A percentile compares a stretch with the other conserved stretches of the same genome.
These are phyloP conservation scores for Camellia lanceoleosa DNA, from an alignment of 148 eudicot genomes.

Conservation along the genomic window DNA sequence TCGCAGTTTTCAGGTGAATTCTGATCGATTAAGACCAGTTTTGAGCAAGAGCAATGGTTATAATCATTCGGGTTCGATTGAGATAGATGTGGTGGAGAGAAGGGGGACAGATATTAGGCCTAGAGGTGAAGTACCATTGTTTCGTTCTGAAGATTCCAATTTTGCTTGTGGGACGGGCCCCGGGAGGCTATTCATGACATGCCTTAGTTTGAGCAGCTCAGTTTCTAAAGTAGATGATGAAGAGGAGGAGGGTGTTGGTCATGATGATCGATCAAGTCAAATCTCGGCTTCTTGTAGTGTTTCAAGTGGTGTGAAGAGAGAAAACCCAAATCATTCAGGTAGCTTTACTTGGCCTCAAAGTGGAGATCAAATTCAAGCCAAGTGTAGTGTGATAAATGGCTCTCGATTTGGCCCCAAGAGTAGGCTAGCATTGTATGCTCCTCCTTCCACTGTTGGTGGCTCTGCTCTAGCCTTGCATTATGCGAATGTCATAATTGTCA, in stretches of 20 bases:
- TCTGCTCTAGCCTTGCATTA: constrained; percentile 88
- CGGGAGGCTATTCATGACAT: constrained; percentile 75
- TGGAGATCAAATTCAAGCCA: constrained; percentile 29
- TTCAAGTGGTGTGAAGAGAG: constrained; percentile 35
- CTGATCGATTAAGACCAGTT: constrained; percentile 11
- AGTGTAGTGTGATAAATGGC: constrained; percentile 20
- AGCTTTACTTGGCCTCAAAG: constrained; percentile 25
- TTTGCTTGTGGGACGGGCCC: constrained; percentile 80
- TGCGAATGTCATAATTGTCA: constrained; percentile 72
- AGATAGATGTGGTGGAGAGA: constrained; percentile 26
- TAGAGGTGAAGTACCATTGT: constrained; percentile 38
- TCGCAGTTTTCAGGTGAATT: constrained; percentile 1
- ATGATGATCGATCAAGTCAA: constrained; percentile 43
- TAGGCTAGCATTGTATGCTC: constrained; percentile 49
- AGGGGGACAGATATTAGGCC: constrained; percentile 30
- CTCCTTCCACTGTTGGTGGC: constrained; percentile 69
- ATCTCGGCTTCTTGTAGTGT: constrained; percentile 42
- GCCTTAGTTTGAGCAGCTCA: constrained; percentile 65
- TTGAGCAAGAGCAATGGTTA: constrained; percentile 16
- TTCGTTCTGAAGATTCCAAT: constrained; percentile 43
- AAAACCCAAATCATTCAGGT: constrained; percentile 26
- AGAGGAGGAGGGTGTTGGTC: constrained; percentile 30
- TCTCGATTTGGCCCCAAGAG: constrained; percentile 44
- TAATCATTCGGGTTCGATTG: constrained; percentile 34
- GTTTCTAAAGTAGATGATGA: constrained; percentile 55